Evolutionary conservation across 306 rosid genomes (phyloP), one percentile per base, ranked within the genome.

Genomic region (Carpinus viminea): DNA sequence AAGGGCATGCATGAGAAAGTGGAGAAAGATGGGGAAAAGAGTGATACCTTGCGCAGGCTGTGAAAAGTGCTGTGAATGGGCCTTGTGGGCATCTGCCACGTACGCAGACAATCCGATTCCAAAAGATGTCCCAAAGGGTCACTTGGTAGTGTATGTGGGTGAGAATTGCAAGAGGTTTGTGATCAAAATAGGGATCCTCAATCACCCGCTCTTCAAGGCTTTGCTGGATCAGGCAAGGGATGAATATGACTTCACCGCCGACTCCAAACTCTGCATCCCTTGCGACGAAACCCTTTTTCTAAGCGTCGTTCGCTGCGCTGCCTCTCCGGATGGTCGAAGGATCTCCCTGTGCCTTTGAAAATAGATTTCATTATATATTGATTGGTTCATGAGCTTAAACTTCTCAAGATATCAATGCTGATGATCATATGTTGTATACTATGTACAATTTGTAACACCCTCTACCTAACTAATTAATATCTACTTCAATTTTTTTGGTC

Each of bases 91-190:
- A 38, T 71, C 82, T 60, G 79, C 80, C 7, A 20, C 84, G 38
- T 87, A 88, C 34, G 86, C 89, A 77, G 82, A 85, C 3, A 80
- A 87, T 70, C 86, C 87, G 4, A 91, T 92, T 31, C 99, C 99
- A 55, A 89, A 85, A 75, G 99, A 95, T 70, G 99, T 95, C 73
- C 99, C 99, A 36, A 93, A 85, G 87, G 98, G 99, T 73, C 99
- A 96, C 85, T 84, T 90, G 79, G 98, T 90, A 62, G 94, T 96
- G 4, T 96, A 93, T 12, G 97, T 93, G 0, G 99, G 99, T 26
- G 86, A 91, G 72, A 86, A 93, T 53, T 79, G 73, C 77, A 91
- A 85, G 86, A 90, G 99, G 83, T 91, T 83, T 83, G 98, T 93
- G 0, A 91, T 93, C 82, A 90, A 90, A 69, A 70, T 93, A 60